Evolutionary conservation across 352 stramenopile genomes (phyloP).

Genomic region (Globisporangium nunn): DNA sequence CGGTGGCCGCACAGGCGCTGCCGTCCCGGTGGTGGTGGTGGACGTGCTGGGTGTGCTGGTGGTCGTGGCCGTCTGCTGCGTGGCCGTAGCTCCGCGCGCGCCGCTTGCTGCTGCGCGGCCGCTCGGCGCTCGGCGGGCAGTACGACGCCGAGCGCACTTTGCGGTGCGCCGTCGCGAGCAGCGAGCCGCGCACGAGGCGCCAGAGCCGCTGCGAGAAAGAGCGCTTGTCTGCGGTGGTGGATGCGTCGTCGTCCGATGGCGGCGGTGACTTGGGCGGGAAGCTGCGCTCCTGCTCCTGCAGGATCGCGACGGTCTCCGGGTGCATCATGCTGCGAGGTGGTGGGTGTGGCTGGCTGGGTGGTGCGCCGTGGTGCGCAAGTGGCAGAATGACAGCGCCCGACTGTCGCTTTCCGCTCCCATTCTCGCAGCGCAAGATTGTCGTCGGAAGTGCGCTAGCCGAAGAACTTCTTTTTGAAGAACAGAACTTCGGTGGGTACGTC

Average conservation of each 20-base stretch:
- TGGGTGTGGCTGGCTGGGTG: background rate
- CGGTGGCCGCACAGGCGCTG: background rate
- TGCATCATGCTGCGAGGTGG: constrained; percentile 2
- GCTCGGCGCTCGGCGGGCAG: background rate
- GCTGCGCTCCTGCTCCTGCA: constrained; percentile 8
- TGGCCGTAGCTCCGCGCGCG: constrained; percentile 10
- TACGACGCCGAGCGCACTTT: constrained; percentile 15
- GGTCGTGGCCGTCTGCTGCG: background rate
- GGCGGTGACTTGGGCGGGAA: background rate
- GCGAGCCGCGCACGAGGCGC: constrained; percentile 9
- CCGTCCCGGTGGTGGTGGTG: constrained; percentile 1
- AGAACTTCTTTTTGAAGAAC: too few relatives aligned
- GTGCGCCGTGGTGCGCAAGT: background rate
- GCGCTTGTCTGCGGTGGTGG: background rate
- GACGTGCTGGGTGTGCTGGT: background rate
- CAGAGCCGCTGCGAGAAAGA: constrained; percentile 11
- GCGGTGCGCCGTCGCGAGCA: background rate
- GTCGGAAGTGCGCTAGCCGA: too few relatives aligned
- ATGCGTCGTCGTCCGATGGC: background rate
- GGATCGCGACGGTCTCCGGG: background rate
- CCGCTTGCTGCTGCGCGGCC: constrained; percentile 6
- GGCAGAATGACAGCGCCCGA: background rate
- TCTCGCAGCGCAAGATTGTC: too few relatives aligned
- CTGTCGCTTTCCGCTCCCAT: background rate
- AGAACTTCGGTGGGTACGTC: too few relatives aligned